phyloP scores from a whole-genome alignment of 2,329 filamentous ascomycete species.

The Nothophoma quercina region DNA sequence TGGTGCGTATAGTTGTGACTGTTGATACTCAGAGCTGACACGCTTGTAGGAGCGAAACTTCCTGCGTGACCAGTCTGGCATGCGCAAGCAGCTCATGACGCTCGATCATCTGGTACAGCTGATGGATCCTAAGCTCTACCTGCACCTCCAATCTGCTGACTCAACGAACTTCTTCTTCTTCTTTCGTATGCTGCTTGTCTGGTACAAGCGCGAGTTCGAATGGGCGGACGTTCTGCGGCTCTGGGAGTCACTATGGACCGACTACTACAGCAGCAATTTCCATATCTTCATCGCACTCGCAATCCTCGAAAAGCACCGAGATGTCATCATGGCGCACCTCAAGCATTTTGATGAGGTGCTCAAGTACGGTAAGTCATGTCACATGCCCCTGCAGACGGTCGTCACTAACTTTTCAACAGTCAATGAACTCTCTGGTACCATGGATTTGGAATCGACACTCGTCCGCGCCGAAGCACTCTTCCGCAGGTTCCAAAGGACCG shows the following conservation, averaged over 20 bases:
- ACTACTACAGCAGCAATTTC: conserved; percentile 86
- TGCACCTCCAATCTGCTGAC: conserved; percentile 87
- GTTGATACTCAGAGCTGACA: conserved; percentile 10
- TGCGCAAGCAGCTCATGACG: conserved; percentile 88
- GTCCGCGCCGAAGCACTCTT: conserved; percentile 90
- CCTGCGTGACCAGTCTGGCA: conserved; percentile 91
- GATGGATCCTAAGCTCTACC: conserved; percentile 93
- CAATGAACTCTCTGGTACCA: conserved; percentile 92
- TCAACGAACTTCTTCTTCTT: conserved; percentile 99
- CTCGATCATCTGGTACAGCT: conserved; percentile 95
- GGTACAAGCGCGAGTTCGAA: conserved; percentile 97
- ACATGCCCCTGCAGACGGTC: not conserved
- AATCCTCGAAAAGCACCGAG: conserved; percentile 93
- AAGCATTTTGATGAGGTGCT: conserved; percentile 96
- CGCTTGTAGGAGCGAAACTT: conserved; percentile 80
- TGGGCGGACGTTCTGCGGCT: conserved; percentile 86
- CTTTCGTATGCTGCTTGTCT: conserved; percentile 97
- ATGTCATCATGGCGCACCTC: conserved; percentile 94
- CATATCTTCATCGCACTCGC: conserved; percentile 94
- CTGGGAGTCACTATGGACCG: conserved; percentile 96
- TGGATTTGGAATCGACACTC: conserved; percentile 86
- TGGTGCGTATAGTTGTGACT: conserved; percentile 59
- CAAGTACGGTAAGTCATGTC: conserved; percentile 77
- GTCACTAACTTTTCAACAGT: conserved; percentile 60
- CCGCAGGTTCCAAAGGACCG: conserved; percentile 82